phyloP scores from a whole-genome alignment of 2,329 filamentous ascomycete genomes.

The Emmonsia crescens region DNA sequence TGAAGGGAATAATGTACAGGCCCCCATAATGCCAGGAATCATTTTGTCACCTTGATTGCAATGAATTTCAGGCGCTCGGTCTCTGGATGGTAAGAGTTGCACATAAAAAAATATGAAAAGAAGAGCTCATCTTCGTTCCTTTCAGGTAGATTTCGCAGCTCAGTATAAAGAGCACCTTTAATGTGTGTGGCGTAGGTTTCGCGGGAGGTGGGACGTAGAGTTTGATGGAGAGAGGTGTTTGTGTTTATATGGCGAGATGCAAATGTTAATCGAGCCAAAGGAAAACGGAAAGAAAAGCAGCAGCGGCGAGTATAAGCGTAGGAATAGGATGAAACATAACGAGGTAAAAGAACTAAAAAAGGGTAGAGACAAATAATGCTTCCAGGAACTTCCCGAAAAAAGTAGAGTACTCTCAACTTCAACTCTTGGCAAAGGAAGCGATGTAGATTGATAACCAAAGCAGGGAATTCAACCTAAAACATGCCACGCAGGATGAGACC shows the following conservation, averaged over 20 bases:
- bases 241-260: not conserved
- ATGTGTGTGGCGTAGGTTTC: not conserved
- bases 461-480: not conserved
- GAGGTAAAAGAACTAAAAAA: not conserved
- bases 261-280: not conserved
- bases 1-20: conserved; percentile 3
- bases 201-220: not conserved
- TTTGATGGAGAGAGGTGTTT: not conserved
- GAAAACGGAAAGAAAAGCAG: not conserved
- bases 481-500: not conserved
- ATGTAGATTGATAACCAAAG: not conserved
- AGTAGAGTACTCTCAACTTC: not conserved
- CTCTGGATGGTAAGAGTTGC: conserved; percentile 1
- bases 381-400: conserved; percentile 4
- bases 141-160: not conserved
- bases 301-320: not conserved
- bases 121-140: not conserved
- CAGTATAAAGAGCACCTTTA: not conserved
- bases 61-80: not conserved
- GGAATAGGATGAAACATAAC: not conserved
- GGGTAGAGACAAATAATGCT: not conserved
- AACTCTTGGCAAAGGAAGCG: not conserved
- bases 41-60: not conserved
- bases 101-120: not conserved
- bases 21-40: not conserved